A percentile compares a stretch with the other conserved stretches of the same genome.
These are phyloP conservation scores for Ogataea pini DNA, from an alignment of 805 yeast species.

Conservation along the genomic window DNA sequence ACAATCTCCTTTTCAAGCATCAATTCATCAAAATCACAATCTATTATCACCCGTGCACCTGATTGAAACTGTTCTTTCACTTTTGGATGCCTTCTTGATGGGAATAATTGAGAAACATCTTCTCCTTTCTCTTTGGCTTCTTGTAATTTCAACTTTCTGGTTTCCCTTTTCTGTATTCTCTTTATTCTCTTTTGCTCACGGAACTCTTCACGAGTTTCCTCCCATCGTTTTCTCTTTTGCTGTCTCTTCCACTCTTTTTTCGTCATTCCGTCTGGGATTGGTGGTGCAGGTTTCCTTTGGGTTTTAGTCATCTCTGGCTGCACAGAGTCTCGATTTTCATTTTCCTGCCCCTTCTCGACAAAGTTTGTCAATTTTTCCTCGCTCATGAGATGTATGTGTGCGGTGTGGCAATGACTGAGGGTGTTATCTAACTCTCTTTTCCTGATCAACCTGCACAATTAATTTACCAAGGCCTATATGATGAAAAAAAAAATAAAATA, in stretches of 20 bases:
- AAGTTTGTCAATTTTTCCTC: too few relatives aligned
- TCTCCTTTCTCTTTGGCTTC: conserved; percentile 42
- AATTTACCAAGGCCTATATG: too few relatives aligned
- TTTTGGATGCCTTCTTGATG: conserved; percentile 31
- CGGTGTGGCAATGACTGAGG: too few relatives aligned
- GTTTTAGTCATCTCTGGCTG: background rate
- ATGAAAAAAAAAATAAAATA: too few relatives aligned
- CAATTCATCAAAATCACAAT: conserved; percentile 86
- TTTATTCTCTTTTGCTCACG: conserved; percentile 54
- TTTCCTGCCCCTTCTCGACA: background rate
- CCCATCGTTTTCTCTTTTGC: conserved; percentile 55
- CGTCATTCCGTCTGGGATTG: conserved; percentile 83
- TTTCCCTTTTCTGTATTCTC: conserved; percentile 44
- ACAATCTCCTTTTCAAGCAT: conserved; percentile 75
- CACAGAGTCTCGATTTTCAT: background rate
- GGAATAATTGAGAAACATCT: conserved; percentile 37
- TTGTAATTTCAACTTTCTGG: conserved; percentile 32
- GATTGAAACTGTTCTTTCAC: conserved; percentile 50
- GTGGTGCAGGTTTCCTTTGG: conserved; percentile 5
- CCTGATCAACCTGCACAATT: too few relatives aligned
- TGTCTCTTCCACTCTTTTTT: conserved; percentile 80
- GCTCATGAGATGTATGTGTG: too few relatives aligned
- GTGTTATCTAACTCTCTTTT: too few relatives aligned
- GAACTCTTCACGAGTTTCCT: conserved; percentile 62
- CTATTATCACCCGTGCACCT: conserved; percentile 64